These are phyloP conservation scores for Aureobasidium sp. DNA, from an alignment of 2,329 filamentous ascomycete genomes.

Conservation along the genomic window DNA sequence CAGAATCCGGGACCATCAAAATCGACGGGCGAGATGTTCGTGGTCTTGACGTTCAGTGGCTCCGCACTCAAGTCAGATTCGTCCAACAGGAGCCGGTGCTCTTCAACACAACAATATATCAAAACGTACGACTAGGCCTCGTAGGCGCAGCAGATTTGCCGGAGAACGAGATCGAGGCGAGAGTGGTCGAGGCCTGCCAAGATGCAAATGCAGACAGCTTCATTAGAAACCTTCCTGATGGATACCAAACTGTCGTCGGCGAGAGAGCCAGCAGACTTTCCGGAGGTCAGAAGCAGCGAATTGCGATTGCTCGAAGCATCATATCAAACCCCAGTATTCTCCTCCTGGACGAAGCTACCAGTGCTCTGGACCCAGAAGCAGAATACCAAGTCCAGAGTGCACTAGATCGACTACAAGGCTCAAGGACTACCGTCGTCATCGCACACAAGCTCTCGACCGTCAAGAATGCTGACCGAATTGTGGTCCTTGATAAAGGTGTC, in stretches of 20 bases:
- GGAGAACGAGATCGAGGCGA: constrained; percentile 64
- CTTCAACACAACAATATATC: constrained; percentile 73
- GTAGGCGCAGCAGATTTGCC: constrained; percentile 64
- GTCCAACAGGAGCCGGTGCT: constrained; percentile 94
- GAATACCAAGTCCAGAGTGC: constrained; percentile 95
- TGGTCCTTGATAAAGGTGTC: constrained; percentile 41
- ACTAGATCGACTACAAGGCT: constrained; percentile 66
- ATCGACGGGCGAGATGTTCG: constrained; percentile 80
- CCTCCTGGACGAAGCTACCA: constrained; percentile 94
- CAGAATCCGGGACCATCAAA: constrained; percentile 64
- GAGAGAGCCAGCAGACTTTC: constrained; percentile 88
- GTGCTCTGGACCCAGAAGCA: constrained; percentile 89
- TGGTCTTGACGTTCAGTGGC: constrained; percentile 82
- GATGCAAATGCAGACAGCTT: constrained; percentile 96
- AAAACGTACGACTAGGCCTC: constrained; percentile 57
- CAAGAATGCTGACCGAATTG: constrained; percentile 88
- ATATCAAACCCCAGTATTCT: constrained; percentile 95
- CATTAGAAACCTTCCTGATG: constrained; percentile 59
- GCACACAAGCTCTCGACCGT: constrained; percentile 94
- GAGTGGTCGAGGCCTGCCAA: constrained; percentile 78
- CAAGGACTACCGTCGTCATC: constrained; percentile 95
- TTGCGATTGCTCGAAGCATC: constrained; percentile 89
- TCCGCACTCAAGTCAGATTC: constrained; percentile 85
- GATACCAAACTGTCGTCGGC: constrained; percentile 88
- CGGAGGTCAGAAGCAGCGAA: constrained; percentile 94